These are phyloP conservation scores for Carex parvula DNA, from an alignment of 176 grass and related monocot species.

Conservation along the genomic window DNA sequence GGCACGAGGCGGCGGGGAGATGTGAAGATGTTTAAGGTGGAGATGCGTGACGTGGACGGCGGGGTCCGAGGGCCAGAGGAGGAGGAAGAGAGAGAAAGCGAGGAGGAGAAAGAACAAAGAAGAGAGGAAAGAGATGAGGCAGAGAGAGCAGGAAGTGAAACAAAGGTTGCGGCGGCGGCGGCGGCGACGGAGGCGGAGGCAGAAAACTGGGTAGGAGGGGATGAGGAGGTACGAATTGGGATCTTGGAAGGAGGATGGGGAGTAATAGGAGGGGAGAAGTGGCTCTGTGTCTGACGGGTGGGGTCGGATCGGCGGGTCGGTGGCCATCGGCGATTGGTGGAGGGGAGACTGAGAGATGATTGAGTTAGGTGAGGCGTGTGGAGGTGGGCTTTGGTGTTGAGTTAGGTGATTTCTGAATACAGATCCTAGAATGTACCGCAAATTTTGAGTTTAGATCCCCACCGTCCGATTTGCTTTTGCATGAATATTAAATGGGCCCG, in stretches of 20 bases:
- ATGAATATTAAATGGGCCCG: too few relatives aligned
- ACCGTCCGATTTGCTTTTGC: too few relatives aligned
- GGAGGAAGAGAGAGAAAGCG: constrained; percentile 30
- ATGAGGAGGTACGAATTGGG: background rate
- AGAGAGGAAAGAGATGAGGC: constrained; percentile 23
- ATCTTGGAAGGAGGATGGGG: background rate
- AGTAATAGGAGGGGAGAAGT: constrained; percentile 40
- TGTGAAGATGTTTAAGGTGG: constrained; percentile 46
- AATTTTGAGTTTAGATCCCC: too few relatives aligned
- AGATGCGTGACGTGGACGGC: constrained; percentile 50
- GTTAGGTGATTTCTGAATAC: background rate
- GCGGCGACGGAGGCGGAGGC: constrained; percentile 29
- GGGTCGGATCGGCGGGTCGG: constrained; percentile 15
- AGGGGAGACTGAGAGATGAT: background rate
- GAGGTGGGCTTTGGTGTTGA: background rate
- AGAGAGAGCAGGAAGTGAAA: constrained; percentile 24
- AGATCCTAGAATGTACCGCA: too few relatives aligned
- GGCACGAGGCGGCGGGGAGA: constrained; percentile 44
- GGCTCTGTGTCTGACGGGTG: constrained; percentile 24
- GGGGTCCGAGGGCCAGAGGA: constrained; percentile 67
- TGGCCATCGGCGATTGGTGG: constrained; percentile 36
- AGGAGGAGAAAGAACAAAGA: constrained; percentile 16
- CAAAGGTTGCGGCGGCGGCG: constrained; percentile 36
- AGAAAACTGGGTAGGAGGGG: constrained; percentile 39
- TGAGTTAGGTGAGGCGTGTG: background rate